Base-by-base conservation (phyloP, 257 asterid genomes). In the Lavandula angustifolia region DNA sequence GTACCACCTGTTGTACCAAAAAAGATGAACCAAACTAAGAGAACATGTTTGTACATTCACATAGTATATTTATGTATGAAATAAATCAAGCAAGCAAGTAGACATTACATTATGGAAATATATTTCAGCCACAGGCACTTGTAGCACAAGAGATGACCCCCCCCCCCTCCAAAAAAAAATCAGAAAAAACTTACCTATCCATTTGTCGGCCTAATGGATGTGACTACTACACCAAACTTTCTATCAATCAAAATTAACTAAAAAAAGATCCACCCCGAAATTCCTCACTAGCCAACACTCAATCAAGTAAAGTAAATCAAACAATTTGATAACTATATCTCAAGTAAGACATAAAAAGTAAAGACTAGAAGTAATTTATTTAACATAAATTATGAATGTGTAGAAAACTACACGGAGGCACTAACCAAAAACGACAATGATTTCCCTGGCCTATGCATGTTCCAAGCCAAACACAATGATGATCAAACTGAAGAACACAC, bases 401-500 rank as follows among this genome's bases (percentile, higher is more conserved):
- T 6, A 0, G 12, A 62, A 14, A 52, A 49, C 65, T 12, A 48
- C 64, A 52, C 37, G 17, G 75, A 12, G 42, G 52, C 9, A 71
- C 95, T 74, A 67, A 94, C 99, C 97, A 94, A 77, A 90, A 94
- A 32, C 82, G 91, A 40, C 92, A 80, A 79, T 94, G 99, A 81
- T 94, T 94, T 49, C 87, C 82, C 76, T 75, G 96, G 61, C 99
- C 99, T 57, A 94, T 73, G 77, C 99, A 94, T 42, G 94, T 81
- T 59, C 99, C 99, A 53, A 94, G 96, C 97, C 99, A 94, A 74
- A 86, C 96, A 66, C 99, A 94, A 57, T 94, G 99, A 85, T 94
- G 99, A 83, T 94, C 99, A 83, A 90, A 94, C 76, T 94, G 96
- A 83, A 94, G 97, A 71, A 94, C 87, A 43, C 99, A 90, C 80